A percentile compares a stretch with the other conserved stretches of the same genome.
phyloP scores from a whole-genome alignment of 805 yeast species.

The Saturnispora bothae region DNA sequence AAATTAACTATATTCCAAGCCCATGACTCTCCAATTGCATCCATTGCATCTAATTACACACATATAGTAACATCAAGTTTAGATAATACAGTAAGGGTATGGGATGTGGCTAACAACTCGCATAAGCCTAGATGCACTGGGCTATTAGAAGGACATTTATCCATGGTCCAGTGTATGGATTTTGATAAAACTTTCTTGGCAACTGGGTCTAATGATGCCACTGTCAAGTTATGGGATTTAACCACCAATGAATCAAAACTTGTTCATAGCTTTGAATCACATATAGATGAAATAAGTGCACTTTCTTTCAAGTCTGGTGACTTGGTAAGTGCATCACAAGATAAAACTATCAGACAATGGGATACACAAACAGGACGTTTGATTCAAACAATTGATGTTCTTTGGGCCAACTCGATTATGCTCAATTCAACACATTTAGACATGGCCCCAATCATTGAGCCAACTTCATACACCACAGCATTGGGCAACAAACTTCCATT shows the following conservation, averaged over 20 bases:
- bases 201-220: slow-evolving; percentile 56
- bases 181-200: slow-evolving; percentile 37
- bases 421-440: slow-evolving; percentile 11
- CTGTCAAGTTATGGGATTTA: slow-evolving; percentile 52
- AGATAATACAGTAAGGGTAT: slow-evolving; percentile 70
- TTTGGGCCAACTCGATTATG: slow-evolving; percentile 42
- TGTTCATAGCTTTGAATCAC: slow-evolving; percentile 47
- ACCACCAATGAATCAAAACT: slow-evolving; percentile 15
- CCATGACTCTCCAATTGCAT: slow-evolving; percentile 42
- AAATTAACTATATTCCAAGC: slow-evolving; percentile 48
- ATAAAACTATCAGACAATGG: slow-evolving; percentile 68
- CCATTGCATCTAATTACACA: slow-evolving; percentile 66
- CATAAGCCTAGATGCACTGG: slow-evolving; percentile 41
- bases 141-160: slow-evolving; percentile 47
- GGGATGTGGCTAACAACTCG: slow-evolving; percentile 59
- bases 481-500: slow-evolving; percentile 26
- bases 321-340: slow-evolving; percentile 62
- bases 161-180: slow-evolving; percentile 50
- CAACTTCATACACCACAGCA: slow-evolving; percentile 6
- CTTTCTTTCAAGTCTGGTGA: slow-evolving; percentile 41
- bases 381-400: slow-evolving; percentile 57
- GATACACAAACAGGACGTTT: slow-evolving; percentile 57
- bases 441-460: slow-evolving; percentile 3
- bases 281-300: slow-evolving; percentile 57
- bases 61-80: slow-evolving; percentile 66